Percentiles rank a stretch among this genome's conserved stretches.
Evolutionary conservation across 2,329 filamentous ascomycete genomes (phyloP).

Genomic region (Monosporascus sp.): DNA sequence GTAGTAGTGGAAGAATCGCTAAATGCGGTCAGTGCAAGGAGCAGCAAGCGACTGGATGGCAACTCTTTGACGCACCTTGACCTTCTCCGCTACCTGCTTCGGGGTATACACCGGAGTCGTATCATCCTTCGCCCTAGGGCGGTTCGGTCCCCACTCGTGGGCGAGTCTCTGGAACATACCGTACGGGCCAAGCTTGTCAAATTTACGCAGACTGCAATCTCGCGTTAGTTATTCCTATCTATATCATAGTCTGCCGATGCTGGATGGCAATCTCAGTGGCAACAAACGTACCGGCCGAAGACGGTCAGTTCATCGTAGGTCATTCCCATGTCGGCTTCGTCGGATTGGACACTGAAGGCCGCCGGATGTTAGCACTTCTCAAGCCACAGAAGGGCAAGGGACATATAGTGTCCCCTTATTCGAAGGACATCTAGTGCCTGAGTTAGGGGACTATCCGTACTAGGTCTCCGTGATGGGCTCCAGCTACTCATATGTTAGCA

Average conservation of each 20-base stretch:
- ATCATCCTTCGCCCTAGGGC: constrained; percentile 21
- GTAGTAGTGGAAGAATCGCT: constrained; percentile 48
- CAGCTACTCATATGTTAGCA: constrained; percentile 21
- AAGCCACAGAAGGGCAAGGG: background rate
- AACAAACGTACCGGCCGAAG: constrained; percentile 20
- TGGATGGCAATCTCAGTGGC: constrained; percentile 5
- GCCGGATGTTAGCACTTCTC: background rate
- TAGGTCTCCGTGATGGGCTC: constrained; percentile 63
- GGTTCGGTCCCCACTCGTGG: constrained; percentile 38
- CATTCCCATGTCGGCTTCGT: constrained; percentile 50
- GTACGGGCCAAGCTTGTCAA: constrained; percentile 42
- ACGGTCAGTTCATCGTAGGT: constrained; percentile 43
- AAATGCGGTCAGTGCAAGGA: background rate
- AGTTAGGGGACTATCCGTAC: constrained; percentile 19
- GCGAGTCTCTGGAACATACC: constrained; percentile 42
- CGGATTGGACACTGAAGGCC: constrained; percentile 31
- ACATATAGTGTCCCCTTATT: background rate
- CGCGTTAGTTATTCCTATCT: background rate
- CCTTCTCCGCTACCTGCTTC: constrained; percentile 42
- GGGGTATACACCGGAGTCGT: constrained; percentile 29
- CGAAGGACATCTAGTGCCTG: background rate
- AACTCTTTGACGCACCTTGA: constrained; percentile 12
- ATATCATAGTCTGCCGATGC: constrained; percentile 19
- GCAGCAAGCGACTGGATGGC: background rate
- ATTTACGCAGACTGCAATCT: constrained; percentile 34